A percentile compares a stretch with the other conserved stretches of the same genome.
These are phyloP conservation scores for Tympanopsis confertula DNA, from an alignment of 2,329 filamentous ascomycete species.

Conservation along the genomic window DNA sequence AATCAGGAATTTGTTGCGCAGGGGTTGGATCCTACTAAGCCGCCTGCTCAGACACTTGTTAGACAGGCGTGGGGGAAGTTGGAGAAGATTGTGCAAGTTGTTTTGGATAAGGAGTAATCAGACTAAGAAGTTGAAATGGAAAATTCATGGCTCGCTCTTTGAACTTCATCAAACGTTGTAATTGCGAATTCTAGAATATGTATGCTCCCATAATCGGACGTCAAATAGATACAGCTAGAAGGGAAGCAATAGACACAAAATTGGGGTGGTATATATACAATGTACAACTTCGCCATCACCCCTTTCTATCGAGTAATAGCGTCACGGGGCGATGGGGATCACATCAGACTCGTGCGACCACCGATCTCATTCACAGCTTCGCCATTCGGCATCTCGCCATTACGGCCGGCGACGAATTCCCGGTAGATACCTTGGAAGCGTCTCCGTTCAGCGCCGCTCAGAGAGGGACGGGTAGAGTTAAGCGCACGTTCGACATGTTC, in stretches of 20 bases:
- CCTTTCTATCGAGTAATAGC: too few relatives aligned
- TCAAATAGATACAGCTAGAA: too few relatives aligned
- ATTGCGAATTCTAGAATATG: too few relatives aligned
- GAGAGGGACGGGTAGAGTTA: slow-evolving; percentile 67
- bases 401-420: slow-evolving; percentile 85
- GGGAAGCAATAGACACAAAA: too few relatives aligned
- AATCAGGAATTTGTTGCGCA: neutral
- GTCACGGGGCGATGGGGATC: too few relatives aligned
- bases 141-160: too few relatives aligned
- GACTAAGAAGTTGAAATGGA: too few relatives aligned
- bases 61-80: neutral
- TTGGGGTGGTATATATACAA: too few relatives aligned
- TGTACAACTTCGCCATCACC: too few relatives aligned
- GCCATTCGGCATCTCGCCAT: slow-evolving; percentile 89
- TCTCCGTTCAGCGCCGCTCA: slow-evolving; percentile 64
- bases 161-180: too few relatives aligned
- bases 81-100: neutral
- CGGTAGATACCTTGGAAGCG: slow-evolving; percentile 72
- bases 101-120: neutral
- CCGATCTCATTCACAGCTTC: slow-evolving; percentile 88
- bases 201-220: too few relatives aligned
- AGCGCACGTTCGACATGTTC: slow-evolving; percentile 71
- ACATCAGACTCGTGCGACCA: slow-evolving; percentile 89
- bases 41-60: neutral
- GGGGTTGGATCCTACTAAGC: neutral